Percentiles rank a stretch among this genome's conserved stretches.
Evolutionary conservation across 176 grass and related monocot genomes (phyloP).

Genomic region (Raddia distichophylla): DNA sequence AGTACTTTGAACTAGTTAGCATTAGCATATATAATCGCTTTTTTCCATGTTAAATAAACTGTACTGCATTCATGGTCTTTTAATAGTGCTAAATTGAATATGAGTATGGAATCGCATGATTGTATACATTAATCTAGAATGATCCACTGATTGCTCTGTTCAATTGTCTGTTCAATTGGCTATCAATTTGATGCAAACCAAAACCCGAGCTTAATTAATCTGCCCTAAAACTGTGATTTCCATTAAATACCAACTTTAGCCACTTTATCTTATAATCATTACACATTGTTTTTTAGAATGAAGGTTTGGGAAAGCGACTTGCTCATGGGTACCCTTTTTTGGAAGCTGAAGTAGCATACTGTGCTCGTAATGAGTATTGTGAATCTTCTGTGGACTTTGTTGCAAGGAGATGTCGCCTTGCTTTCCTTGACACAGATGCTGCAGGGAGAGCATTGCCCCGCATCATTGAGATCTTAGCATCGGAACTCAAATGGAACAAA

Average conservation of each 20-base stretch:
- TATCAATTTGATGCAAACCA: background rate
- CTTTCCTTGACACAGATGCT: constrained; percentile 93
- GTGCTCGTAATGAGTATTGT: constrained; percentile 85
- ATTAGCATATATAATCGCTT: background rate
- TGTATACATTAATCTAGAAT: background rate
- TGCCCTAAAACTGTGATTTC: background rate
- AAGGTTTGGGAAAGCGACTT: constrained; percentile 84
- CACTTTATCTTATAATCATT: background rate
- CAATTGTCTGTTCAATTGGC: background rate
- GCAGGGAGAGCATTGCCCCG: constrained; percentile 71
- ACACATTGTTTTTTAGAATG: constrained; percentile 52
- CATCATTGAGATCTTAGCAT: constrained; percentile 75
- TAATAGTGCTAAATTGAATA: background rate
- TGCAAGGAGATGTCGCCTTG: constrained; percentile 81
- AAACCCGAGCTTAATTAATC: background rate
- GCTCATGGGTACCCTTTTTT: constrained; percentile 89
- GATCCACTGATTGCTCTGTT: background rate
- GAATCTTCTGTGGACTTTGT: constrained; percentile 85
- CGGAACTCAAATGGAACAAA: constrained; percentile 86
- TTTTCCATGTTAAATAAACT: constrained; percentile 9
- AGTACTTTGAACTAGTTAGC: background rate
- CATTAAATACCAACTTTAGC: background rate
- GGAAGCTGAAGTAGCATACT: constrained; percentile 98
- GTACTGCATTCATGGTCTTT: background rate
- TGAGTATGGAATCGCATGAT: background rate